Base-by-base conservation (phyloP, 169 alveolate species). In the Cryptosporidium parvum region DNA sequence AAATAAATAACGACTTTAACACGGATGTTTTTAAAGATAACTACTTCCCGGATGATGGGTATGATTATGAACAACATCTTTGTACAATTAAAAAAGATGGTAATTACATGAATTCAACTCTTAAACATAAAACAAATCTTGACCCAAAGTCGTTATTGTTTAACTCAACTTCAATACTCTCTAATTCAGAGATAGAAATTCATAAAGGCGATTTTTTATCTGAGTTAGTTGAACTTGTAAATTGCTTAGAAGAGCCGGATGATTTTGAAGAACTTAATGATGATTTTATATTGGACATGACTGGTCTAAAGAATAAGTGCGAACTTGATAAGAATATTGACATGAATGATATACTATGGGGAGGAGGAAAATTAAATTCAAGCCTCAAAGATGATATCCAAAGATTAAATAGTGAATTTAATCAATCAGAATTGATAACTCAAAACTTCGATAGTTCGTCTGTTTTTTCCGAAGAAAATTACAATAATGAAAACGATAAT, bases 31-130 rank as follows among this genome's bases (percentile, higher is more conserved):
- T 37, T 29, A 65, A 65, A 33, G 72, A 65, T 65, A 33, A 37
- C 51, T 80, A 80, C 18, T 80, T 80, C 39, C 89, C 89, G 16
- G 89, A 80, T 35, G 89, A 80, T 80, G 89, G 89, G 4, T 80
- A 80, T 18, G 75, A 80, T 80, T 80, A 80, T 44, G 89, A 80
- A 62, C 61, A 80, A 37, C 89, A 80, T 51, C 45, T 80, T 26
- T 44, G 68, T 29, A 42, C 31, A 44, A 80, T 80, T 61, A 65
- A 65, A 10, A 37, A 67, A 42, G 23, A 39, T 52, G 26, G 31
- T 44, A 35, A 29, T 71, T 18, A 44, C 26, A 59, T 45, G 37
- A 71, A 53, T 29, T 31, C 58, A 33, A 18, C 26, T 29, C 56
- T 42, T 16, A 33, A 39, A 16, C 4, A 29, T 62, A n/a, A 31